phyloP scores from a whole-genome alignment of 495 filamentous ascomycete species.

The Xylaria flabelliformis region DNA sequence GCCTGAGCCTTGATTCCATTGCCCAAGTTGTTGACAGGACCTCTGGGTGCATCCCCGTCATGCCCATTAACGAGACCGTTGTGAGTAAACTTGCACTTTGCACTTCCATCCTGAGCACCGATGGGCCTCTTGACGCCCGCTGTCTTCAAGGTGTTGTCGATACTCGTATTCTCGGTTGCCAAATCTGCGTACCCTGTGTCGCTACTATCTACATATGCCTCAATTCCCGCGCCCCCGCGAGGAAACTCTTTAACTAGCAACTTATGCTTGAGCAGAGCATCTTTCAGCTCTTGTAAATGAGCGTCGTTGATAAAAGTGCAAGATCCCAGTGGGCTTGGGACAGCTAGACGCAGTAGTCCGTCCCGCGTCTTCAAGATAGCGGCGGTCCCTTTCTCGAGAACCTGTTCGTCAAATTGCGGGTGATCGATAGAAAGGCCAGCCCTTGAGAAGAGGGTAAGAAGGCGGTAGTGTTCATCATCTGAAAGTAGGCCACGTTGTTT shows the following conservation, averaged over 20 bases:
- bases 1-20: conserved; percentile 35
- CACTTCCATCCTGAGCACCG: background rate
- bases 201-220: conserved; percentile 66
- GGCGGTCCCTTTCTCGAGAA: conserved; percentile 64
- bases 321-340: conserved; percentile 60
- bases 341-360: conserved; percentile 63
- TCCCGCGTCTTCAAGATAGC: conserved; percentile 70
- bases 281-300: conserved; percentile 53
- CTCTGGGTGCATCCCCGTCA: conserved; percentile 14
- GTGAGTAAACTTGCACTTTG: background rate
- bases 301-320: conserved; percentile 68
- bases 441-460: conserved; percentile 65
- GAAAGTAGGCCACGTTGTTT: conserved; percentile 57
- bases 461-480: conserved; percentile 58
- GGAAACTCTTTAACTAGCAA: conserved; percentile 59
- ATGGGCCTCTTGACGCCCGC: background rate
- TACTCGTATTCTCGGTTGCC: conserved; percentile 29
- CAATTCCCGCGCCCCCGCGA: conserved; percentile 62
- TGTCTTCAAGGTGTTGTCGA: background rate
- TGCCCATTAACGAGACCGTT: conserved; percentile 26
- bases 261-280: conserved; percentile 61
- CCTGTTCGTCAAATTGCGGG: conserved; percentile 61
- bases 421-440: conserved; percentile 70
- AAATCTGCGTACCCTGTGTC: conserved; percentile 57
- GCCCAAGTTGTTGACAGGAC: conserved; percentile 11